Percentiles rank a stretch among this genome's conserved stretches.
Evolutionary conservation across 2,329 filamentous ascomycete species (phyloP).

Genomic region (Scleromitrula shiraiana): DNA sequence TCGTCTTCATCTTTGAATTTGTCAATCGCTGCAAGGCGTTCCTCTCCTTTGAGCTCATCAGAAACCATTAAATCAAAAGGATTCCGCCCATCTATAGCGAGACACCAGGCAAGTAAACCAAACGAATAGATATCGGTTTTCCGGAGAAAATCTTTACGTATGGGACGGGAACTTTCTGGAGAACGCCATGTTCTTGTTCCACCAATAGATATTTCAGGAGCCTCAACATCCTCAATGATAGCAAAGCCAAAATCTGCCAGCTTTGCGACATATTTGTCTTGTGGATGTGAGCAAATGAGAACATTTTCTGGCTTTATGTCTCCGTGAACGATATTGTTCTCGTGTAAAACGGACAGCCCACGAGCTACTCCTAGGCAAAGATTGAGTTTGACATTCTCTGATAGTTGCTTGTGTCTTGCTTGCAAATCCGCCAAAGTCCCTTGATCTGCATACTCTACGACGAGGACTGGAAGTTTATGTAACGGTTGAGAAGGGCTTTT

Average conservation of each 20-base stretch:
- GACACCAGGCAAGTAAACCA: neutral
- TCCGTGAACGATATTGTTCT: neutral
- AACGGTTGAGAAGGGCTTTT: neutral
- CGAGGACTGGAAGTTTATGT: neutral
- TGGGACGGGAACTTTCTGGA: neutral
- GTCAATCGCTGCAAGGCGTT: neutral
- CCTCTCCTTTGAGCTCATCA: neutral
- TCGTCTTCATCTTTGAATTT: neutral
- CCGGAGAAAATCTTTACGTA: neutral
- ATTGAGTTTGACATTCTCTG: neutral
- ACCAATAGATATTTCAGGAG: neutral
- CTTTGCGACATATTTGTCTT: neutral
- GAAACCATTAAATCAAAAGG: neutral
- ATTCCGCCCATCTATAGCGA: neutral
- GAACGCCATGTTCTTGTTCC: neutral
- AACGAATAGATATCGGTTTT: conserved; percentile 1
- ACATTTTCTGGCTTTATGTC: conserved; percentile 1
- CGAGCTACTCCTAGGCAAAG: neutral
- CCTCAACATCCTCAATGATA: neutral
- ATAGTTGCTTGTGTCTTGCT: neutral
- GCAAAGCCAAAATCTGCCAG: conserved; percentile 5
- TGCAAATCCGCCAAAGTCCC: conserved; percentile 1
- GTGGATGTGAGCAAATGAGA: neutral
- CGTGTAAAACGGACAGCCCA: neutral
- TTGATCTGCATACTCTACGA: conserved; percentile 5